Evolutionary conservation across 257 asterid genomes (phyloP).

Genomic region (Ehretia macrophylla): DNA sequence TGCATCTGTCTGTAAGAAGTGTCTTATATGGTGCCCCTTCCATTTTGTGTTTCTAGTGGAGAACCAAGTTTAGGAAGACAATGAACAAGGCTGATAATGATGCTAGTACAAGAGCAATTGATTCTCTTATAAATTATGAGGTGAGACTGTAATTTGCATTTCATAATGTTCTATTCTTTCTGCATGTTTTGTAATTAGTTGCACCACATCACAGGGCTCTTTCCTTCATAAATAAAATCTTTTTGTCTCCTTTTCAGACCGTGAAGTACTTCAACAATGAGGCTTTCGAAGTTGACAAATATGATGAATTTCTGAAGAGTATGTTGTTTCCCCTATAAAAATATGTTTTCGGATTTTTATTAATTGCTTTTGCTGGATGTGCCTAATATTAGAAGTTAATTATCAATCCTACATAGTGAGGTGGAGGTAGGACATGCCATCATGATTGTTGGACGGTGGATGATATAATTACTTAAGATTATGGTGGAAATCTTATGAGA

Average conservation of each 20-base stretch:
- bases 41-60: slow-evolving; percentile 60
- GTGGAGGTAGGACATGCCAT: too few species aligned
- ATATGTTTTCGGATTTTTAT: neutral
- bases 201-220: neutral
- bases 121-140: slow-evolving; percentile 94
- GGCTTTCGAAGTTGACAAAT: slow-evolving; percentile 77
- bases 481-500: too few species aligned
- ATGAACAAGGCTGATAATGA: slow-evolving; percentile 99
- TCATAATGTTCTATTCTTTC: neutral
- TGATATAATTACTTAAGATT: too few species aligned
- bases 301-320: slow-evolving; percentile 83
- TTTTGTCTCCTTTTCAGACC: slow-evolving; percentile 53
- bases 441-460: too few species aligned
- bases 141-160: slow-evolving; percentile 30
- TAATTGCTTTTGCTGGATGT: neutral
- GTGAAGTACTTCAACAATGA: slow-evolving; percentile 97
- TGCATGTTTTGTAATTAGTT: neutral
- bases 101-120: slow-evolving; percentile 84
- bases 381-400: neutral
- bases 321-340: slow-evolving; percentile 30
- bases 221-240: slow-evolving; percentile 5
- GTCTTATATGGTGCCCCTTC: slow-evolving; percentile 15
- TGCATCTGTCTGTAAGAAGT: slow-evolving; percentile 6
- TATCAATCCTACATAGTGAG: neutral
- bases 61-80: slow-evolving; percentile 92